phyloP scores from a whole-genome alignment of 2,329 filamentous ascomycete species.

The Cladophialophora psammophila region DNA sequence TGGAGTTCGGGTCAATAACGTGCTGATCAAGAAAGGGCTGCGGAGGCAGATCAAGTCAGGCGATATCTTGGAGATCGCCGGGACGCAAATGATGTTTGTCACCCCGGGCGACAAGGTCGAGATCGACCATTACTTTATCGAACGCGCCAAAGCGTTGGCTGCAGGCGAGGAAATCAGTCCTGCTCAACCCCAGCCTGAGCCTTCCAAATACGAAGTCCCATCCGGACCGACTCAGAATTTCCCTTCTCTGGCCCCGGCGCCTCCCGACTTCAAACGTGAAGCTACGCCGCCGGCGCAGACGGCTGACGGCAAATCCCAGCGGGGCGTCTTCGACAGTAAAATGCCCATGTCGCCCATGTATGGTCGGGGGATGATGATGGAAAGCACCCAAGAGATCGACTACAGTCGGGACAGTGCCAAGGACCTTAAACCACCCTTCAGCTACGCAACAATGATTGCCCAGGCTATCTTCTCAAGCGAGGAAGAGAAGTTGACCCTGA shows the following conservation, averaged over 20 bases:
- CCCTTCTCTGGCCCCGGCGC: slow-evolving; percentile 50
- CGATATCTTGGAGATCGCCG: slow-evolving; percentile 88
- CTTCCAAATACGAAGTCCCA: slow-evolving; percentile 26
- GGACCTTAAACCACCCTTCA: slow-evolving; percentile 93
- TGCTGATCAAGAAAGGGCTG: slow-evolving; percentile 69
- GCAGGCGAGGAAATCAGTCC: slow-evolving; percentile 50
- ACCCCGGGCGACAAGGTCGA: slow-evolving; percentile 77
- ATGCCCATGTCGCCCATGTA: slow-evolving; percentile 57
- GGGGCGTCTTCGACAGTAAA: slow-evolving; percentile 45
- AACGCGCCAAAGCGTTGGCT: slow-evolving; percentile 65
- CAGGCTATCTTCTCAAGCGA: slow-evolving; percentile 89
- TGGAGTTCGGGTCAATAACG: slow-evolving; percentile 82
- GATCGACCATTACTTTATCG: slow-evolving; percentile 73
- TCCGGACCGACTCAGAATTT: slow-evolving; percentile 26
- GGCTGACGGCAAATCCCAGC: slow-evolving; percentile 41
- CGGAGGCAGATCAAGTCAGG: slow-evolving; percentile 77
- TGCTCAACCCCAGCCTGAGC: slow-evolving; percentile 51
- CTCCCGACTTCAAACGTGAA: slow-evolving; percentile 53
- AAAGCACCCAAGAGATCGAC: slow-evolving; percentile 61
- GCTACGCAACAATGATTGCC: slow-evolving; percentile 95
- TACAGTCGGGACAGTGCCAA: slow-evolving; percentile 80
- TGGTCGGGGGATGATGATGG: slow-evolving; percentile 61
- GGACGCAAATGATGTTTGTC: slow-evolving; percentile 98
- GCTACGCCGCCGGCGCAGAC: slow-evolving; percentile 40
- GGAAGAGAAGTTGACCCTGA: slow-evolving; percentile 87